These are phyloP conservation scores for Claviceps sp. DNA, from an alignment of 2,329 filamentous ascomycete species.

Conservation along the genomic window DNA sequence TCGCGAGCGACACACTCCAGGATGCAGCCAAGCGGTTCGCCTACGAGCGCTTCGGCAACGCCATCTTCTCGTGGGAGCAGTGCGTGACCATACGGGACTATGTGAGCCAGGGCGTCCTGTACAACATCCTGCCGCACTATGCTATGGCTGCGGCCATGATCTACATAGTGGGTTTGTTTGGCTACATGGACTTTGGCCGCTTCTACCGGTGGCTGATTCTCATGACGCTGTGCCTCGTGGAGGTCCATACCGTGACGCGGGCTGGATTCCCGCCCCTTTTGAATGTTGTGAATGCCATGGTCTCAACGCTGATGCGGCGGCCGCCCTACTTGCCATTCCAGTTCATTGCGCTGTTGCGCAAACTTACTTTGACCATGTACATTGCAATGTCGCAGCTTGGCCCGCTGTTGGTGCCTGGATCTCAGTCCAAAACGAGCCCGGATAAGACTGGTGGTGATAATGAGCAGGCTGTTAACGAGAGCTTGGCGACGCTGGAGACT, in stretches of 20 bases:
- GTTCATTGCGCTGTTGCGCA: constrained; percentile 59
- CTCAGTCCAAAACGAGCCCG: constrained; percentile 15
- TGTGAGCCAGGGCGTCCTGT: constrained; percentile 50
- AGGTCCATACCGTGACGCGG: constrained; percentile 42
- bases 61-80: constrained; percentile 50
- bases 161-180: constrained; percentile 47
- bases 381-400: constrained; percentile 74
- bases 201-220: constrained; percentile 53
- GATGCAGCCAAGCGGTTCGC: constrained; percentile 68
- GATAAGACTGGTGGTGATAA: constrained; percentile 24
- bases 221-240: constrained; percentile 38
- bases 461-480: constrained; percentile 23
- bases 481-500: constrained; percentile 53
- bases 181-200: constrained; percentile 53
- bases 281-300: constrained; percentile 30
- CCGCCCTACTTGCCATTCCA: constrained; percentile 75
- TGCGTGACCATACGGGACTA: constrained; percentile 61
- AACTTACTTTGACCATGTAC: constrained; percentile 63
- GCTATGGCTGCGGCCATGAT: constrained; percentile 40
- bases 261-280: constrained; percentile 36
- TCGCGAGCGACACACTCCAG: constrained; percentile 69
- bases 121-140: constrained; percentile 48
- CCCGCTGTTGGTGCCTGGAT: constrained; percentile 42
- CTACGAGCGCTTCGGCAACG: constrained; percentile 78
- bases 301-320: constrained; percentile 27